Conservation (phyloP, 257 asterid genomes). For the Solanum pennellii region DNA sequence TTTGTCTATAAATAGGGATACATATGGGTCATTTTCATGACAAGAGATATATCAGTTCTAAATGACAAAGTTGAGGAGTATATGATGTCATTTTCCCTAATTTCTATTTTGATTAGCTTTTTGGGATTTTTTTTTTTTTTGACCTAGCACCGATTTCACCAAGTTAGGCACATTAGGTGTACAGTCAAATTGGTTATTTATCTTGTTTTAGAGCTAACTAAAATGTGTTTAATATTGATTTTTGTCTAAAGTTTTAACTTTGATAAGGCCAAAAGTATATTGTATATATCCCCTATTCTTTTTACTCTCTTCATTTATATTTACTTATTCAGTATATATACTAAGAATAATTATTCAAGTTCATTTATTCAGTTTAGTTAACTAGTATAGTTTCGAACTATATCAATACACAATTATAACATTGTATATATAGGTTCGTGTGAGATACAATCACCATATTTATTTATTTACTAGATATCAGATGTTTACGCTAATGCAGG, state of each 20-base stretch:
- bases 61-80: no score
- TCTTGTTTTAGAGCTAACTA: background rate
- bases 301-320: no score
- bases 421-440: background rate
- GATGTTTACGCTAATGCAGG: no score
- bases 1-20: no score
- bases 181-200: background rate
- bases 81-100: no score
- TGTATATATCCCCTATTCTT: rapidly evolving
- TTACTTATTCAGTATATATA: no score
- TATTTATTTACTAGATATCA: no score
- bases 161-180: background rate
- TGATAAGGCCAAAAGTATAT: background rate
- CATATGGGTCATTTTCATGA: no score
- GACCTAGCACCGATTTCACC: background rate
- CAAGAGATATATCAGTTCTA: no score
- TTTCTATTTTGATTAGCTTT: background rate
- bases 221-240: background rate
- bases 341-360: no score
- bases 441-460: background rate
- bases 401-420: background rate
- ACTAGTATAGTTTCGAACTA: background rate
- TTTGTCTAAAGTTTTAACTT: background rate
- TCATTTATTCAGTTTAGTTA: background rate
- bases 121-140: background rate